Conservation (phyloP, 352 stramenopile species). For the Pythium brachiatum region DNA sequence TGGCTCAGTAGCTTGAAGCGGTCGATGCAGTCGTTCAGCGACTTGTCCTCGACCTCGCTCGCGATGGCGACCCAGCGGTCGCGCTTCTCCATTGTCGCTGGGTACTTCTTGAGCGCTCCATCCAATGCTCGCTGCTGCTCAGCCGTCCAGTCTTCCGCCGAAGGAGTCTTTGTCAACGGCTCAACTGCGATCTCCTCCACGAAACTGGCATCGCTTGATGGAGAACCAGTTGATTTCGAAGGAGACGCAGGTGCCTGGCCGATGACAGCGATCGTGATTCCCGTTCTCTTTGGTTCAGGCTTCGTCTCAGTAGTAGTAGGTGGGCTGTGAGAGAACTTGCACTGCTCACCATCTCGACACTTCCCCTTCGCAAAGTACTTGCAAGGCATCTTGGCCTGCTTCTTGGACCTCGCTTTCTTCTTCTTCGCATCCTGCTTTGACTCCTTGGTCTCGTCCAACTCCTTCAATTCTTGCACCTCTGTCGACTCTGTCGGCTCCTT, state of each 20-base stretch:
- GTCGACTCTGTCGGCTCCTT: not conserved
- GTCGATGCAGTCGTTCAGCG: conserved; percentile 81
- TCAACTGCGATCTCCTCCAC: not conserved
- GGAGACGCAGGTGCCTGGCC: not conserved
- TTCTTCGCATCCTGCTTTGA: conserved; percentile 3
- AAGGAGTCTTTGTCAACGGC: not conserved
- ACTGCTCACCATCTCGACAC: conserved; percentile 54
- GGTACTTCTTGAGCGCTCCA: conserved; percentile 64
- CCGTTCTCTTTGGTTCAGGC: conserved; percentile 1
- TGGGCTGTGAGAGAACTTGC: conserved; percentile 43
- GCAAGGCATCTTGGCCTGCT: conserved; percentile 22
- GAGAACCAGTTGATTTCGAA: not conserved
- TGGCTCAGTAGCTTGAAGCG: conserved; percentile 67
- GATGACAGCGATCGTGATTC: conserved; percentile 21
- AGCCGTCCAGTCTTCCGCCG: conserved; percentile 48
- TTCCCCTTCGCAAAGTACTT: conserved; percentile 52
- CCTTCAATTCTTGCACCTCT: not conserved
- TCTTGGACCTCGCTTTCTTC: conserved; percentile 17
- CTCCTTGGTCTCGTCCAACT: not conserved
- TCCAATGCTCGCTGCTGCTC: conserved; percentile 67
- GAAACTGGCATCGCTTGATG: not conserved
- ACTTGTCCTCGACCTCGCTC: conserved; percentile 56
- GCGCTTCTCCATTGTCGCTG: conserved; percentile 70
- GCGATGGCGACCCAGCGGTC: conserved; percentile 67
- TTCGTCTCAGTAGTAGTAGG: not conserved